Base-by-base conservation (phyloP, 2,329 filamentous ascomycete genomes). In the Alternaria novae-zelandiae region DNA sequence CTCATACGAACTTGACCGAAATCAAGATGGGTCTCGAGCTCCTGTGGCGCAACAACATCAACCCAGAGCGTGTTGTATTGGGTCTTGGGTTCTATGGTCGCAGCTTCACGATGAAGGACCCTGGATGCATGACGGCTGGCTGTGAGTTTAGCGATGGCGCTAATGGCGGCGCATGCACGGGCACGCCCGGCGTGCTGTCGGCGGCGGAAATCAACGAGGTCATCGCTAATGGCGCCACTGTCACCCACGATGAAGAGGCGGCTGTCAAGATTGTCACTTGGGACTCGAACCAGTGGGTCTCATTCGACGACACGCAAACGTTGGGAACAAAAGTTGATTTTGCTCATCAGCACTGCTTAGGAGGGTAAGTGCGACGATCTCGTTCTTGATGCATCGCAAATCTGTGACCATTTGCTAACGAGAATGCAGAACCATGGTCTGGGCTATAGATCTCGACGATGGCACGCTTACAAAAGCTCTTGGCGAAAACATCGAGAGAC, bases 1-100 rank as follows among this genome's bases (percentile, higher is more conserved):
- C 66, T 0, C 82, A 85, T 61, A 82, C 83, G 0, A 84, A 85
- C 61, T 51, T 84, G 1, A 85, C 83, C 1, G 82, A 85, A 69
- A 84, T 84, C 26, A 68, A 80, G 5, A 28, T 66, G 0, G 76
- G 73, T 0, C 46, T 83, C 0, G 79, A 85, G 5, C 79, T 86
- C 0, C 69, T 86, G 5, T 85, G 84, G 83, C 71, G 84, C 12
- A 81, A 79, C 45, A 67, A 79, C 25, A 70, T 86, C 6, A 63
- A 73, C 2, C 74, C 84, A 0, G 50, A 57, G 0, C 81, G 84
- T 46, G 68, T 86, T 1, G 69, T 67, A 3, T 44, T 86, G 6
- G 84, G 85, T 0, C 25, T 82, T 0, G 82, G 74, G 4, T 86
- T 82, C 66, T 86, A 86, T 65, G 80, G 82, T 2, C 68, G 77